phyloP scores from a whole-genome alignment of 2,329 filamentous ascomycete genomes.

The Cryoendolithus antarcticus region DNA sequence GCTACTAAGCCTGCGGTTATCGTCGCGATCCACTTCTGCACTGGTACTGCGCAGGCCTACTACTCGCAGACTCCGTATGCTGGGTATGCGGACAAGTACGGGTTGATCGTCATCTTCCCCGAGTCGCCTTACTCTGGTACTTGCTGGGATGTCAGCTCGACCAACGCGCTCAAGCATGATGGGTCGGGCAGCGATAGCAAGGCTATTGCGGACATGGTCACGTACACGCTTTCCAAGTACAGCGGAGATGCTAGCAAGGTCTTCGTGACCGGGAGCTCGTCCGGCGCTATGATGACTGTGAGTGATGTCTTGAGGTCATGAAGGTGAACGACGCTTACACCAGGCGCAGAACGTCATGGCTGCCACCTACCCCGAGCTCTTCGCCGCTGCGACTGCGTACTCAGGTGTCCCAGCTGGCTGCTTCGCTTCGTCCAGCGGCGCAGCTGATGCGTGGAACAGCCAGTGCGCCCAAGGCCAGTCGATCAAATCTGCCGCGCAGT shows the following conservation, averaged over 20 bases:
- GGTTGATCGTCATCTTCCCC: conserved; percentile 50
- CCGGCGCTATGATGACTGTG: conserved; percentile 44
- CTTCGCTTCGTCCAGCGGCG: conserved; percentile 33
- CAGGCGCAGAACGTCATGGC: conserved; percentile 32
- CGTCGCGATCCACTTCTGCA: conserved; percentile 39
- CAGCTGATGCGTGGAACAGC: conserved; percentile 38
- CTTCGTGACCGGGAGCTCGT: conserved; percentile 42
- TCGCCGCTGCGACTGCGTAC: conserved; percentile 38
- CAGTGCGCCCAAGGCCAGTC: conserved; percentile 39
- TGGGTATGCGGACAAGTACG: conserved; percentile 39
- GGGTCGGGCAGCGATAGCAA: conserved; percentile 43
- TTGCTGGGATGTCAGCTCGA: conserved; percentile 50
- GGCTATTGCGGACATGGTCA: conserved; percentile 48
- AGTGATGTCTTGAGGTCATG: conserved; percentile 9
- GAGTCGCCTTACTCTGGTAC: conserved; percentile 38
- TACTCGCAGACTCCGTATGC: conserved; percentile 42
- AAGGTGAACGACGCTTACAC: conserved; percentile 3
- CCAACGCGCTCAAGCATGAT: conserved; percentile 41
- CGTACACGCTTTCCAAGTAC: conserved; percentile 42
- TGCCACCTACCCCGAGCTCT: conserved; percentile 41
- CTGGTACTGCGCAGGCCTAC: conserved; percentile 39
- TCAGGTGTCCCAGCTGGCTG: conserved; percentile 45
- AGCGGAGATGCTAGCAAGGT: conserved; percentile 39
- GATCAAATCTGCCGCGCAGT: conserved; percentile 33
- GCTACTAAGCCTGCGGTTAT: conserved; percentile 11